Evolutionary conservation across 75 land plant species (phyloP).

Genomic region (Gnetum montanum): DNA sequence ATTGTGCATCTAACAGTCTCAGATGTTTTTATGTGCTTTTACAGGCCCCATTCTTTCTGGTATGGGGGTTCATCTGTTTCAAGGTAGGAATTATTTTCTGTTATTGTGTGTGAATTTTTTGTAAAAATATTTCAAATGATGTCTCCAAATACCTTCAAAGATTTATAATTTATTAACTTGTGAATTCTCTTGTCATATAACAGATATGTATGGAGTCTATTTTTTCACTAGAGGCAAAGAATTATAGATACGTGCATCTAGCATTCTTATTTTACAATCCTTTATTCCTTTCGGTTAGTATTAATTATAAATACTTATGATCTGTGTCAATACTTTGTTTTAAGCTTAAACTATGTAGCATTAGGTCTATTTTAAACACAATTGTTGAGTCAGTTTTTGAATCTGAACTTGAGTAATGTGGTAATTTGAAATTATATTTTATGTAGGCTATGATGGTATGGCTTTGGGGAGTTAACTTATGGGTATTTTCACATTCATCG

Average conservation of each 20-base stretch:
- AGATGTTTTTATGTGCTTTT: not conserved
- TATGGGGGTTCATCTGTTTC: constrained; percentile 61
- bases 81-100: constrained; percentile 34
- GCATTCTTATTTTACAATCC: constrained; percentile 96
- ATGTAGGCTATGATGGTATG: constrained; percentile 88
- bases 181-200: not conserved
- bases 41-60: constrained; percentile 54
- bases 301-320: not conserved
- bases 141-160: not conserved
- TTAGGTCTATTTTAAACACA: not conserved
- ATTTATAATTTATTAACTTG: not conserved
- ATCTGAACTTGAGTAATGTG: not conserved
- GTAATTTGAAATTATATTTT: constrained; percentile 8
- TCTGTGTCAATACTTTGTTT: not conserved
- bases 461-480: constrained; percentile 95
- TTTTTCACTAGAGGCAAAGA: constrained; percentile 55
- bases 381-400: not conserved
- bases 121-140: not conserved
- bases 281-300: constrained; percentile 79
- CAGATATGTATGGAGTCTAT: constrained; percentile 81
- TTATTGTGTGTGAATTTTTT: not conserved
- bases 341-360: not conserved
- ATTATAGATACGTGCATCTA: constrained; percentile 75
- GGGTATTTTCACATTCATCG: constrained; percentile 66
- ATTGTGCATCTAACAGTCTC: not conserved